Percentiles rank a stretch among this genome's conserved stretches.
These are phyloP conservation scores for Diplodia corticola DNA, from an alignment of 2,329 filamentous ascomycete genomes.

Conservation along the genomic window DNA sequence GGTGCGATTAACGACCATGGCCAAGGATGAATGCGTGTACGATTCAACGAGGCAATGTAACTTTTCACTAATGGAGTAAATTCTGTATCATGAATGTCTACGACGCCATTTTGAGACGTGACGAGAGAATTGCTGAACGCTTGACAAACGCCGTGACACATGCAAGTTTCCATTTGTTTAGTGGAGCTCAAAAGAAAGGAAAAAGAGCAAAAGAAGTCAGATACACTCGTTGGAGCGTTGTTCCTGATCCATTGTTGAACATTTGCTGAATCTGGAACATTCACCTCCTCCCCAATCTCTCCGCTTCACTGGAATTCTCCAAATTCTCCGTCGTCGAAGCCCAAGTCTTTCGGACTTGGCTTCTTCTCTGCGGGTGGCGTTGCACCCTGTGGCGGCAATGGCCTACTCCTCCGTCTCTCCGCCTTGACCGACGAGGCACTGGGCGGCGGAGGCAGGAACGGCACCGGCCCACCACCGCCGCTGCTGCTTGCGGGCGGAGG, in stretches of 20 bases:
- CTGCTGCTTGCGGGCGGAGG: conserved; percentile 58
- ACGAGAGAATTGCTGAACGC: background rate
- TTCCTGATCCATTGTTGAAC: background rate
- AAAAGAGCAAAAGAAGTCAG: background rate
- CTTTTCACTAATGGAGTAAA: background rate
- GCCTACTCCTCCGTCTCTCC: conserved; percentile 57
- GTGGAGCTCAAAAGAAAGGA: background rate
- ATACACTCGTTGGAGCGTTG: background rate
- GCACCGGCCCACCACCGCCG: conserved; percentile 31
- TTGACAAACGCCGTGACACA: conserved; percentile 14
- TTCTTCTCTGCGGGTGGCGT: conserved; percentile 8
- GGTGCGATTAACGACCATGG: background rate
- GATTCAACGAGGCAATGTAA: conserved; percentile 6
- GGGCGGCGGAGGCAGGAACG: conserved; percentile 66
- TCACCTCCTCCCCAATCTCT: background rate
- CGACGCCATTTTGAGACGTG: background rate
- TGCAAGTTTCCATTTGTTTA: conserved; percentile 7
- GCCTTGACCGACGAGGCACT: conserved; percentile 62
- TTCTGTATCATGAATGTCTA: conserved; percentile 5
- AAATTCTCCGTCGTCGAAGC: conserved; percentile 86
- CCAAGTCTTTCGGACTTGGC: conserved; percentile 60
- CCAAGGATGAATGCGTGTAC: background rate
- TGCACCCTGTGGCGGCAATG: conserved; percentile 33
- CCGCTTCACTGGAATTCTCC: conserved; percentile 67
- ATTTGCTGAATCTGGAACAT: background rate